phyloP scores from a whole-genome alignment of 1,139 yeast species.

The Zygosaccharomyces pseudobailii region DNA sequence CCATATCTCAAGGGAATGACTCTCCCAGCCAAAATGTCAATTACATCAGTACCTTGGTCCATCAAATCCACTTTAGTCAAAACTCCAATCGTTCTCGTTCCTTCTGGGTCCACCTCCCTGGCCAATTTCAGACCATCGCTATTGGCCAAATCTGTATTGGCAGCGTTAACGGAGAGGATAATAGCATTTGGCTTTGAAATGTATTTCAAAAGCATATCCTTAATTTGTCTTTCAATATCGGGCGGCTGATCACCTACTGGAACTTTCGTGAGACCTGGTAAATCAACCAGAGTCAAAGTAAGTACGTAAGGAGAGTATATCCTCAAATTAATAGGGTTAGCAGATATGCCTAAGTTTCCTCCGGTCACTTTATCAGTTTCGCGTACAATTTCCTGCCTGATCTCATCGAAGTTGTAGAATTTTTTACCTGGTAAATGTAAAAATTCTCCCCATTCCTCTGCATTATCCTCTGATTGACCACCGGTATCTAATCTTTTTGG shows the following conservation, averaged over 20 bases:
- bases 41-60: constrained; percentile 99
- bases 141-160: constrained; percentile 95
- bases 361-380: constrained; percentile 97
- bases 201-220: constrained; percentile 90
- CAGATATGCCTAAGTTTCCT: constrained; percentile 83
- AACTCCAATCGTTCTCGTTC: constrained; percentile 93
- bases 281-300: constrained; percentile 91
- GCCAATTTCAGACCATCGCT: constrained; percentile 96
- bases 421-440: constrained; percentile 87
- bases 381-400: constrained; percentile 81
- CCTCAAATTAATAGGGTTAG: constrained; percentile 88
- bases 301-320: constrained; percentile 94
- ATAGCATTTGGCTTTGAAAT: constrained; percentile 96
- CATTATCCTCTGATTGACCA: constrained; percentile 61
- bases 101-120: constrained; percentile 97
- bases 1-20: constrained; percentile 94
- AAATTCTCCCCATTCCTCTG: constrained; percentile 98
- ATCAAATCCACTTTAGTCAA: constrained; percentile 93
- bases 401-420: constrained; percentile 84
- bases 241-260: constrained; percentile 99
- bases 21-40: constrained; percentile 92
- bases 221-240: constrained; percentile 91
- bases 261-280: constrained; percentile 96
- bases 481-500: constrained; percentile 16
- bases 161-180: constrained; percentile 91